A percentile compares a stretch with the other conserved stretches of the same genome.
Evolutionary conservation across 805 yeast species (phyloP).

Genomic region (Teunomyces pallodes): DNA sequence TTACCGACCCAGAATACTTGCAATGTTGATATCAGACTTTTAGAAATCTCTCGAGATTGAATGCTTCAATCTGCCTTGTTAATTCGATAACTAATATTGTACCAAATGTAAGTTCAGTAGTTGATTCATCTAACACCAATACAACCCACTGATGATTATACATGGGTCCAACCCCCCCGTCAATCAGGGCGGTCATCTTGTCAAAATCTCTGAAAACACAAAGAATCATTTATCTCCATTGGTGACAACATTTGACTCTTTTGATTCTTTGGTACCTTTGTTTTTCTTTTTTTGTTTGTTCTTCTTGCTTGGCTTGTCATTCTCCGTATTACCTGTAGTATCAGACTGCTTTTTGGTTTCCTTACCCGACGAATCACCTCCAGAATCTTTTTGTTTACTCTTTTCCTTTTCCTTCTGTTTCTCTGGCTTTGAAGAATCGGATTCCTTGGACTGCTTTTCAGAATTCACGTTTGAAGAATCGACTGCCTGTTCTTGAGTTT

Average conservation of each 20-base stretch:
- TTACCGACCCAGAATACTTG: background rate
- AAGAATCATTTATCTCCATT: too few species aligned
- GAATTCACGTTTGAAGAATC: background rate
- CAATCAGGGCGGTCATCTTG: too few species aligned
- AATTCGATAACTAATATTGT: too few species aligned
- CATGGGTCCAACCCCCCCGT: too few species aligned
- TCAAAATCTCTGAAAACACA: too few species aligned
- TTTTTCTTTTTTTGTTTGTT: background rate
- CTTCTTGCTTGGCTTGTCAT: background rate
- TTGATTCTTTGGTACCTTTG: background rate
- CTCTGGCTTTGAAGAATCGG: conserved; percentile 4
- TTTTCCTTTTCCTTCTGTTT: background rate
- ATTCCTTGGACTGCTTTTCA: background rate
- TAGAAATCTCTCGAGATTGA: too few species aligned
- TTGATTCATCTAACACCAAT: too few species aligned
- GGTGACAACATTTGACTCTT: background rate
- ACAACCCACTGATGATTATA: too few species aligned
- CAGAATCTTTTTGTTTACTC: background rate
- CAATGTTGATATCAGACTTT: background rate
- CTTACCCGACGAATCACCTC: background rate
- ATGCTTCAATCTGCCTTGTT: too few species aligned
- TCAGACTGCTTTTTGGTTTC: conserved; percentile 2
- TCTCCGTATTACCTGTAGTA: background rate
- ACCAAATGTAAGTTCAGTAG: too few species aligned
- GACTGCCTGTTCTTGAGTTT: background rate